Percentiles rank a stretch among this genome's conserved stretches.
phyloP scores from a whole-genome alignment of 2,329 filamentous ascomycete species.

The Pleomassaria siparia region DNA sequence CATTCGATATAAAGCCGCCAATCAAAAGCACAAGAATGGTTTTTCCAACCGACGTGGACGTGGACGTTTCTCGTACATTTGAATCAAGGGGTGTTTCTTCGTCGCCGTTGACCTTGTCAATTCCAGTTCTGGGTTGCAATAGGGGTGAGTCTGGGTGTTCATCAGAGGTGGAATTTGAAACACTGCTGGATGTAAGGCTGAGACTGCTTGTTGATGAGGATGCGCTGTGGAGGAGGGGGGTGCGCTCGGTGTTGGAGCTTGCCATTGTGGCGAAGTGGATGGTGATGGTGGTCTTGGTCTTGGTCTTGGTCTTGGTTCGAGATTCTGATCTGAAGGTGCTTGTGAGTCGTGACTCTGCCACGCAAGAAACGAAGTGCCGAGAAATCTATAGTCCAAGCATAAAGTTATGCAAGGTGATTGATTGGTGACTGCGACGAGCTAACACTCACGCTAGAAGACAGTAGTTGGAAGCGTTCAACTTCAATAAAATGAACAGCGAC shows the following conservation, averaged over 20 bases:
- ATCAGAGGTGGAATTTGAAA: background rate
- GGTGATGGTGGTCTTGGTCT: background rate
- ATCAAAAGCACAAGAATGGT: constrained; percentile 9
- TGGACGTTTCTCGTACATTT: background rate
- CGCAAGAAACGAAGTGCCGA: too few species aligned
- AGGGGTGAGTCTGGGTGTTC: background rate
- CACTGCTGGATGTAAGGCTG: constrained; percentile 1
- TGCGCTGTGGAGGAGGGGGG: background rate
- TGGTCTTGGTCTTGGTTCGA: background rate
- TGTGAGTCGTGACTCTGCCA: too few species aligned
- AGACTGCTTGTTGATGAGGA: constrained; percentile 4
- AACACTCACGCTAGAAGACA: too few species aligned
- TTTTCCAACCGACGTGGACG: background rate
- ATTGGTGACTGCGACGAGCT: background rate
- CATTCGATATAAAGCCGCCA: constrained; percentile 62
- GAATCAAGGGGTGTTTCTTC: constrained; percentile 4
- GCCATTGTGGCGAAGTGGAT: background rate
- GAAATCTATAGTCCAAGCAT: too few species aligned
- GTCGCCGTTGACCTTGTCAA: too few species aligned
- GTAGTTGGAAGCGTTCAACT: too few species aligned
- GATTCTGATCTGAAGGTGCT: background rate
- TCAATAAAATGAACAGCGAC: too few species aligned
- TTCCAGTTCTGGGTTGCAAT: background rate
- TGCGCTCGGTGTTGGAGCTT: background rate
- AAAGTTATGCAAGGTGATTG: too few species aligned